Evolutionary conservation across 768 basidiomycete species (phyloP).

Genomic region (Leccinum boreale): DNA sequence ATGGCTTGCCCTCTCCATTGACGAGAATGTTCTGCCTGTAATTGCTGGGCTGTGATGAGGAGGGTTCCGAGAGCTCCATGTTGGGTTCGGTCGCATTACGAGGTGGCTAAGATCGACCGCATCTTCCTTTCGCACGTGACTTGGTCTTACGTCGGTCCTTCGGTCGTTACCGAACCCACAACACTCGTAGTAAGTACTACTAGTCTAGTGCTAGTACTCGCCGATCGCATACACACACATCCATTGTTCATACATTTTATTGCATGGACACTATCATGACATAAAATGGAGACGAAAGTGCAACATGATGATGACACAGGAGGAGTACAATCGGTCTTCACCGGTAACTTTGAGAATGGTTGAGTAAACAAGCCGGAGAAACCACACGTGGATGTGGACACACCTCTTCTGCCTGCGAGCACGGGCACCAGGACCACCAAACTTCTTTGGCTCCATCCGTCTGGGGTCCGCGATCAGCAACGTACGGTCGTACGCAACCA

Average conservation of each 20-base stretch:
- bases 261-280: slow-evolving; percentile 36
- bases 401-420: slow-evolving; percentile 97
- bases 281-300: slow-evolving; percentile 36
- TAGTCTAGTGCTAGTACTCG: too few relatives aligned
- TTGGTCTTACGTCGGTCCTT: neutral
- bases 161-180: neutral
- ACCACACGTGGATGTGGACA: neutral
- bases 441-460: slow-evolving; percentile 99
- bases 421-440: slow-evolving; percentile 97
- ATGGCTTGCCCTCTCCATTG: slow-evolving; percentile 37
- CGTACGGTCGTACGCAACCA: slow-evolving; percentile 92
- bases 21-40: slow-evolving; percentile 34
- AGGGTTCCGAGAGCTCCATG: slow-evolving; percentile 23
- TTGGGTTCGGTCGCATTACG: neutral
- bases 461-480: slow-evolving; percentile 91
- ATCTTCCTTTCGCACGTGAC: slow-evolving; percentile 8
- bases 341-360: slow-evolving; percentile 61
- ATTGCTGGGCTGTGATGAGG: slow-evolving; percentile 9
- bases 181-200: neutral
- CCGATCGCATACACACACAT: neutral
- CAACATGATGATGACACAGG: slow-evolving; percentile 43
- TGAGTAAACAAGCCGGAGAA: slow-evolving; percentile 11
- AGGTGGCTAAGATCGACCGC: neutral
- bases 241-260: slow-evolving; percentile 24
- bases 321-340: slow-evolving; percentile 32